Percentiles rank a stretch among this genome's conserved stretches.
These are phyloP conservation scores for Selaginella moellendorffii DNA, from an alignment of 75 land plant genomes.

Conservation along the genomic window DNA sequence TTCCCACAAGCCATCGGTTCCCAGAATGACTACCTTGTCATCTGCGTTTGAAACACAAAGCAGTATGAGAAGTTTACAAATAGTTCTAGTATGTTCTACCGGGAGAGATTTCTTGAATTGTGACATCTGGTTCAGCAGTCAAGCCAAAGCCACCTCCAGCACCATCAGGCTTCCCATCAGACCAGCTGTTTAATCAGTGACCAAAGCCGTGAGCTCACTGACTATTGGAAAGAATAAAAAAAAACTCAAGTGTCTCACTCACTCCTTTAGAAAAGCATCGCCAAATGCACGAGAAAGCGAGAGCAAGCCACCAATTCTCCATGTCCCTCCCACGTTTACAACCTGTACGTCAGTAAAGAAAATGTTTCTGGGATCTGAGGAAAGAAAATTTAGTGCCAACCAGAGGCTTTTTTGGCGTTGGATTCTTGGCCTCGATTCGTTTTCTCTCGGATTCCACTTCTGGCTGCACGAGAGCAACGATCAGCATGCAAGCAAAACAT, in stretches of 20 bases:
- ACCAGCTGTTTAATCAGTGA: slow-evolving; percentile 21
- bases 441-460: slow-evolving; percentile 37
- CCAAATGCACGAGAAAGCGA: slow-evolving; percentile 42
- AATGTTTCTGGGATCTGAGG: no score
- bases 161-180: slow-evolving; percentile 33
- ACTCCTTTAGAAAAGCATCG: slow-evolving; percentile 36
- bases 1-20: slow-evolving; percentile 41
- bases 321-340: slow-evolving; percentile 30
- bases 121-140: slow-evolving; percentile 35
- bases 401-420: slow-evolving; percentile 37
- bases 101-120: slow-evolving; percentile 23
- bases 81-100: slow-evolving; percentile 18
- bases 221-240: background rate
- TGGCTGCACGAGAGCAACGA: slow-evolving; percentile 28
- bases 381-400: slow-evolving; percentile 10
- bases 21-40: slow-evolving; percentile 24
- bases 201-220: background rate
- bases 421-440: slow-evolving; percentile 41
- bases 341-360: slow-evolving; percentile 20
- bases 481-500: background rate
- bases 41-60: background rate
- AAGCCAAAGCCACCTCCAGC: slow-evolving; percentile 42
- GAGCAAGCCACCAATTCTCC: slow-evolving; percentile 37
- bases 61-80: background rate
- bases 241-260: background rate